A percentile compares a stretch with the other conserved stretches of the same genome.
Evolutionary conservation across 352 stramenopile genomes (phyloP).

Genomic region (Pythium dissimile): DNA sequence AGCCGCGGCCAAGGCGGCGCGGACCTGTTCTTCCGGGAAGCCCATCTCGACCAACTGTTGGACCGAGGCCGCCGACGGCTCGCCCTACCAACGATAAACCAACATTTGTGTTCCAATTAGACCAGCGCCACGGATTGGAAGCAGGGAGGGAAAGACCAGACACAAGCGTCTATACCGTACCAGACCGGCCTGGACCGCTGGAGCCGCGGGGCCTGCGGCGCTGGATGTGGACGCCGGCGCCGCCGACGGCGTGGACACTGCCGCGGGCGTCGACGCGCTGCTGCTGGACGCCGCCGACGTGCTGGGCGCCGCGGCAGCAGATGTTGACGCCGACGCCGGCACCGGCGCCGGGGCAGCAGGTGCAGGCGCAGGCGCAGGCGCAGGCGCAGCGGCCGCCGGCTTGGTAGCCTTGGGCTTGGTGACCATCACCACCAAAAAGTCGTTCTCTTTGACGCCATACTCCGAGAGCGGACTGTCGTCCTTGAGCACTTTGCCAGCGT

Average conservation of each 20-base stretch:
- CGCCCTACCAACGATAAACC: conserved; percentile 17
- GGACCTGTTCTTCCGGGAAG: conserved; percentile 85
- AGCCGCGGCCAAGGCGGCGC: conserved; percentile 65
- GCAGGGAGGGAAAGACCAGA: too few relatives aligned
- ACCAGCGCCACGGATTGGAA: too few relatives aligned
- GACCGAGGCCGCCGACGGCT: conserved; percentile 53
- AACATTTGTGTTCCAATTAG: too few relatives aligned
- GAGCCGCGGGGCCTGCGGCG: conserved; percentile 27
- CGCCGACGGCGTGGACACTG: conserved; percentile 63
- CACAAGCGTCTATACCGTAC: too few relatives aligned
- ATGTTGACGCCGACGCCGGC: conserved; percentile 18
- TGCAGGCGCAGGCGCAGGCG: conserved; percentile 29
- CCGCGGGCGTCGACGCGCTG: conserved; percentile 49
- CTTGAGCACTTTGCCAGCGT: conserved; percentile 86
- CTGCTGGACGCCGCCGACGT: conserved; percentile 74
- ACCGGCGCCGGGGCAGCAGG: conserved; percentile 25
- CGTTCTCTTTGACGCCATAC: conserved; percentile 87
- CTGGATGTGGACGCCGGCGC: conserved; percentile 38
- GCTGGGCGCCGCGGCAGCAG: conserved; percentile 36
- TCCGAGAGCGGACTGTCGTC: conserved; percentile 76
- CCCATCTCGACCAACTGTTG: conserved; percentile 85
- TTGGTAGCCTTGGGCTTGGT: conserved; percentile 79
- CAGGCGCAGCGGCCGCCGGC: conserved; percentile 26
- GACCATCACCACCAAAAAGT: conserved; percentile 88
- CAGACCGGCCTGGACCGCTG: conserved; percentile 14